These are phyloP conservation scores for Camellia lanceoleosa DNA, from an alignment of 148 eudicot species.

Conservation along the genomic window DNA sequence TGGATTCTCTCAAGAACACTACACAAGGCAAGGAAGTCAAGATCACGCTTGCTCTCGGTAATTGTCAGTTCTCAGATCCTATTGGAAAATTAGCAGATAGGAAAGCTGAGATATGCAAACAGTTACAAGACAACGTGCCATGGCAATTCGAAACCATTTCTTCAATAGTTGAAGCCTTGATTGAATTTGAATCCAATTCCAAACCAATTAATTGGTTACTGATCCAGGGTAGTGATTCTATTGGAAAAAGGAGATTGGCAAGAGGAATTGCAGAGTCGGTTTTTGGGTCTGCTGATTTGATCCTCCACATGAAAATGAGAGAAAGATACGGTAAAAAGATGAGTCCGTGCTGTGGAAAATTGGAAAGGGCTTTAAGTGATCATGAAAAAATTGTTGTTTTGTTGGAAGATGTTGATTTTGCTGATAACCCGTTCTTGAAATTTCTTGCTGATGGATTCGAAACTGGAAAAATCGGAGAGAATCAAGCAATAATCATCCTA, in stretches of 20 bases:
- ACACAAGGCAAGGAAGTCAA: conserved; percentile 43
- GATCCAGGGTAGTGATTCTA: conserved; percentile 43
- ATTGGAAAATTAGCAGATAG: conserved; percentile 2
- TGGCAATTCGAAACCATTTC: conserved; percentile 42
- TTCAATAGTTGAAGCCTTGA: conserved; percentile 30
- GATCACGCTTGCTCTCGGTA: conserved; percentile 55
- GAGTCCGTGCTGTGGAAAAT: conserved; percentile 10
- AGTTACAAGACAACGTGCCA: conserved; percentile 48
- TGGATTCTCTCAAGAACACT: conserved; percentile 40
- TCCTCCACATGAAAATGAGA: conserved; percentile 39
- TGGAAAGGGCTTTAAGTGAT: conserved; percentile 35
- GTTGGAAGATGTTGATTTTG: conserved; percentile 43
- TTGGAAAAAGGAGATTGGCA: conserved; percentile 48
- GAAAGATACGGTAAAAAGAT: conserved; percentile 8
- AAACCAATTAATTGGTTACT: conserved; percentile 29
- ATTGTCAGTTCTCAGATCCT: conserved; percentile 12
- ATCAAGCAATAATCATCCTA: conserved; percentile 28
- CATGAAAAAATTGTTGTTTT: conserved; percentile 36
- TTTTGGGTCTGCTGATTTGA: conserved; percentile 40
- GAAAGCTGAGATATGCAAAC: conserved; percentile 6
- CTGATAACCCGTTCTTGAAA: conserved; percentile 34
- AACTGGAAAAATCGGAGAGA: conserved; percentile 26
- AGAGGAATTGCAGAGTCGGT: conserved; percentile 31
- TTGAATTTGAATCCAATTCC: not conserved
- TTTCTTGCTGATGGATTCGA: conserved; percentile 30